Evolutionary conservation across 805 yeast species (phyloP).

Genomic region (Groenewaldozyma tartarivorans): DNA sequence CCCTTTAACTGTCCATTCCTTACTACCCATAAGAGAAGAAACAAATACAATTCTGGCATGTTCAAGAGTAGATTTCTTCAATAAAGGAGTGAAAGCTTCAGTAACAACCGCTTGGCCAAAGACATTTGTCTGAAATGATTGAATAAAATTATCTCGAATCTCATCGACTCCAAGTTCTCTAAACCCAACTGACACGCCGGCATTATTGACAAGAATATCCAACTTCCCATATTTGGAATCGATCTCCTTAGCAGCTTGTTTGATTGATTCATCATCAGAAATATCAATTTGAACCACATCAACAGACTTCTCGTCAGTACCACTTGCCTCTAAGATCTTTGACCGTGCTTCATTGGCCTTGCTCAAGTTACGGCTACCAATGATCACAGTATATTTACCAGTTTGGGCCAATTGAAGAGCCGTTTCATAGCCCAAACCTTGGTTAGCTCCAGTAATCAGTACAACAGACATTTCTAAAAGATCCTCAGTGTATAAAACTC

Average conservation of each 20-base stretch:
- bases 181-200: too few species aligned
- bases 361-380: conserved; percentile 12
- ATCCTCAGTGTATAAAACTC: too few species aligned
- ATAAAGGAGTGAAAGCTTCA: too few species aligned
- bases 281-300: conserved; percentile 15
- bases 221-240: conserved; percentile 26
- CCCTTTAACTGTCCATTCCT: too few species aligned
- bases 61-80: too few species aligned
- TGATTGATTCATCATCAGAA: conserved; percentile 13
- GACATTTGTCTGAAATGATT: too few species aligned
- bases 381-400: conserved; percentile 13
- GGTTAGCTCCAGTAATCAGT: conserved; percentile 18
- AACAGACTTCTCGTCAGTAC: conserved; percentile 1
- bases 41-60: too few species aligned
- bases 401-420: conserved; percentile 17
- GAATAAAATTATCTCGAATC: too few species aligned
- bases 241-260: conserved; percentile 23
- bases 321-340: not conserved
- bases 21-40: too few species aligned
- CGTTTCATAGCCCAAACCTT: conserved; percentile 19
- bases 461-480: conserved; percentile 13
- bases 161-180: too few species aligned
- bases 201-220: conserved; percentile 31
- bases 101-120: too few species aligned
- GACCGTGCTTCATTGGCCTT: too few species aligned